These are phyloP conservation scores for Aureobasidium sp. DNA, from an alignment of 2,329 filamentous ascomycete genomes.

Conservation along the genomic window DNA sequence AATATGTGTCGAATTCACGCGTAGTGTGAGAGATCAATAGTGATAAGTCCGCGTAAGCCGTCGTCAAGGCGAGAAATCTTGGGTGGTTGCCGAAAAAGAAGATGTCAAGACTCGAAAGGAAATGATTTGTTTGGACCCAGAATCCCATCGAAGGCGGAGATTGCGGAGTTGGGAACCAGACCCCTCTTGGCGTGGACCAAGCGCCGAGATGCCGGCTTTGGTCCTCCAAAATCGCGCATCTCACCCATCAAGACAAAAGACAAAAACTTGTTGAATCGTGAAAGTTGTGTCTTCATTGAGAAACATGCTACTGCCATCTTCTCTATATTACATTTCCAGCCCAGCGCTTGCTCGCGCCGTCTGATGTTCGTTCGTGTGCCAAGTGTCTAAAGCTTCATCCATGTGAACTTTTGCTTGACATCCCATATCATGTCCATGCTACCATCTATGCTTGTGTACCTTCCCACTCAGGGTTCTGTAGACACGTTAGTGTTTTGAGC, in stretches of 20 bases:
- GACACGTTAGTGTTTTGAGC: conserved; percentile 1
- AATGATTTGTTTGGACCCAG: conserved; percentile 11
- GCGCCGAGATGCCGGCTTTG: neutral
- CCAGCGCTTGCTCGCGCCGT: neutral
- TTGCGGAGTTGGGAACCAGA: neutral
- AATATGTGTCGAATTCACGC: neutral
- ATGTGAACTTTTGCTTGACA: conserved; percentile 4
- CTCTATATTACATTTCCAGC: conserved; percentile 11
- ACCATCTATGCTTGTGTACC: conserved; percentile 17
- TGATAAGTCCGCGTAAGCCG: neutral
- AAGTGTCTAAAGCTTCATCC: neutral
- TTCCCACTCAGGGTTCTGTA: conserved; percentile 26
- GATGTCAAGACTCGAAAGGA: conserved; percentile 5
- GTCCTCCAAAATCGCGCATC: conserved; percentile 9
- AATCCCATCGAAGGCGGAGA: conserved; percentile 11
- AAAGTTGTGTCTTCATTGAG: conserved; percentile 1
- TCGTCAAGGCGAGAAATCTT: neutral
- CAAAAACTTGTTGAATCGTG: neutral
- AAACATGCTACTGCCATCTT: conserved; percentile 1
- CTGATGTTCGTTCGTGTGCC: neutral
- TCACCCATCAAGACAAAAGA: neutral
- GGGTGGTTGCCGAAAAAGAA: neutral
- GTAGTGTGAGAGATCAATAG: neutral
- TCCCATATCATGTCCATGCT: conserved; percentile 3
- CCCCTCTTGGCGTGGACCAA: neutral